Evolutionary conservation across 345 rosid species (phyloP).

Genomic region (Lenwebbia sp.): DNA sequence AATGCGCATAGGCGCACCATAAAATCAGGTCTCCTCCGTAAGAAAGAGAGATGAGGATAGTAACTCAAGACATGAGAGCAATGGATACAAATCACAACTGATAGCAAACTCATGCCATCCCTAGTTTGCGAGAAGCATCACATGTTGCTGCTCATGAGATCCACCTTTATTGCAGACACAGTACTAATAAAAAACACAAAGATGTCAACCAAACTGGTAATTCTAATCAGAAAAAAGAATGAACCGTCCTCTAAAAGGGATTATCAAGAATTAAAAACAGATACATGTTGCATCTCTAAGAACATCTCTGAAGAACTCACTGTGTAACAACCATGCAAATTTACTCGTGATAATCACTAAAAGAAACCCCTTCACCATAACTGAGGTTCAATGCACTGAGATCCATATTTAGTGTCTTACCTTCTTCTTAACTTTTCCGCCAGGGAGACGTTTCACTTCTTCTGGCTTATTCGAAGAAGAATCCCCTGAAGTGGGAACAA

Average conservation of each 20-base stretch:
- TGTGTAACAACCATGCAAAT: background rate
- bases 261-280: background rate
- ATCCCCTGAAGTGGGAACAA: conserved; percentile 18
- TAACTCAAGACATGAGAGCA: background rate
- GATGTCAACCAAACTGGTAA: background rate
- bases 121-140: background rate
- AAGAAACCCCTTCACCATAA: background rate
- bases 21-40: background rate
- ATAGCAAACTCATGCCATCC: background rate
- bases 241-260: background rate
- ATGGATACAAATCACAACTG: background rate
- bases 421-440: conserved; percentile 91
- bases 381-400: background rate
- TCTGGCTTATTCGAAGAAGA: conserved; percentile 42
- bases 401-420: conserved; percentile 22
- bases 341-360: background rate
- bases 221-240: background rate
- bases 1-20: background rate
- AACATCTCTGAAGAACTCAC: background rate
- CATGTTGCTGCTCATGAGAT: background rate
- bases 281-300: background rate
- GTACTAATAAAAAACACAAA: background rate
- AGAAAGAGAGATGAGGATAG: background rate
- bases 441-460: conserved; percentile 89
- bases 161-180: background rate